Conservation (phyloP, 1,284 basidiomycete species). For the Rhodotorula sp. region DNA sequence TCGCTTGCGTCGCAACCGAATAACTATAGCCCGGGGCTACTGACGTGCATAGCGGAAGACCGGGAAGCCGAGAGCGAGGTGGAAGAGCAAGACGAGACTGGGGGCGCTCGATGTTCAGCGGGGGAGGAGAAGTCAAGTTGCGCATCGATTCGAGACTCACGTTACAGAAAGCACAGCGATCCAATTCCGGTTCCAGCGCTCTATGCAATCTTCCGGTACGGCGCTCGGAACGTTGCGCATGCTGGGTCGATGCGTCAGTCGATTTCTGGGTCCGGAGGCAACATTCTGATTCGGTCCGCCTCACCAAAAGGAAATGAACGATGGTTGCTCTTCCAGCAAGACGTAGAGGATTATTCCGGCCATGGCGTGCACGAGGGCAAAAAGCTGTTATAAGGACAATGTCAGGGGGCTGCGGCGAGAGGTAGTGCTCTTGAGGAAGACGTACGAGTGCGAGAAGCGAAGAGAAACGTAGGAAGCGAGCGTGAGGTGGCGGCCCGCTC, state of each 20-base stretch:
- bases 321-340: constrained; percentile 10
- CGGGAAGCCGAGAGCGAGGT: constrained; percentile 26
- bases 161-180: constrained; percentile 11
- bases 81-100: constrained; percentile 9
- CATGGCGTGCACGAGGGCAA: constrained; percentile 17
- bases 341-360: constrained; percentile 22
- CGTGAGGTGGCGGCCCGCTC: constrained; percentile 34
- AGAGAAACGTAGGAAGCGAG: neutral
- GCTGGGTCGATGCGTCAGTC: neutral
- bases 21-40: neutral
- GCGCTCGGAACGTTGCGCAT: constrained; percentile 1
- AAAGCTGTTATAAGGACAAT: neutral
- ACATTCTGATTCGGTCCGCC: neutral
- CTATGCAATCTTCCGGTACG: neutral
- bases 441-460: constrained; percentile 12
- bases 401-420: neutral
- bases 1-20: no score
- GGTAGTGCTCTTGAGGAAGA: neutral
- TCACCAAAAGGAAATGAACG: constrained; percentile 31
- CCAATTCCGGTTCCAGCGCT: constrained; percentile 21
- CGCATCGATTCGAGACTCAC: constrained; percentile 1
- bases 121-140: no score
- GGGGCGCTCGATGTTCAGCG: neutral
- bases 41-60: constrained; percentile 32
- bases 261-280: neutral